Percentiles rank a stretch among this genome's conserved stretches.
These are phyloP conservation scores for Vigna mungo DNA, from an alignment of 306 rosid species.

Conservation along the genomic window DNA sequence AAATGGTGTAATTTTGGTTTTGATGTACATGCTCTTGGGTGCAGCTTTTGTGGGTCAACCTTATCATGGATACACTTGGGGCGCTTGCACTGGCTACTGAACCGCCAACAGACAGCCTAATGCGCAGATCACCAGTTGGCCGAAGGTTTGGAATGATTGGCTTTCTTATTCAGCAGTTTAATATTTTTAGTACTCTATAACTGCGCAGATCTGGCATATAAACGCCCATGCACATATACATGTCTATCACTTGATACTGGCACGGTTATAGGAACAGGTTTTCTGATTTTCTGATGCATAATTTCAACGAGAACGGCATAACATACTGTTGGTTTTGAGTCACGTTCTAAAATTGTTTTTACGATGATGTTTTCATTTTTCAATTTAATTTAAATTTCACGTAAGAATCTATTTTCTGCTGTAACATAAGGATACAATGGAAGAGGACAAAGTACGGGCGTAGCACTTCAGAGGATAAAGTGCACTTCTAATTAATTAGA, in stretches of 20 bases:
- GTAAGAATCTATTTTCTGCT: not conserved
- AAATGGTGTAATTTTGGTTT: constrained; percentile 7
- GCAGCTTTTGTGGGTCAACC: constrained; percentile 98
- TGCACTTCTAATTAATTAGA: not conserved
- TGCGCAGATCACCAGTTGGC: constrained; percentile 91
- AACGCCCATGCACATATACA: constrained; percentile 17
- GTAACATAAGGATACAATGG: constrained; percentile 9
- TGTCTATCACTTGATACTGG: constrained; percentile 2
- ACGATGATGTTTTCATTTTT: constrained; percentile 16
- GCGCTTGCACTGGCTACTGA: constrained; percentile 99
- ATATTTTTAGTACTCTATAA: constrained; percentile 16
- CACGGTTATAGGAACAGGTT: constrained; percentile 11
- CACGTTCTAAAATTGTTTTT: not conserved
- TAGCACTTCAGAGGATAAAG: not conserved
- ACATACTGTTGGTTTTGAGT: constrained; percentile 30
- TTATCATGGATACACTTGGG: constrained; percentile 98
- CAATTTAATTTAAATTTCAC: not conserved
- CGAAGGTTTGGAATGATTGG: constrained; percentile 67
- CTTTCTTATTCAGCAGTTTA: constrained; percentile 35
- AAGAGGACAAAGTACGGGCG: not conserved
- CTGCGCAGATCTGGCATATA: not conserved
- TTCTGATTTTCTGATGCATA: not conserved
- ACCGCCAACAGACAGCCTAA: constrained; percentile 92
- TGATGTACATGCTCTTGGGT: constrained; percentile 41
- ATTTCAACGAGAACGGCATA: constrained; percentile 17